These are phyloP conservation scores for Boletus speciosus DNA, from an alignment of 768 basidiomycete genomes.

Conservation along the genomic window DNA sequence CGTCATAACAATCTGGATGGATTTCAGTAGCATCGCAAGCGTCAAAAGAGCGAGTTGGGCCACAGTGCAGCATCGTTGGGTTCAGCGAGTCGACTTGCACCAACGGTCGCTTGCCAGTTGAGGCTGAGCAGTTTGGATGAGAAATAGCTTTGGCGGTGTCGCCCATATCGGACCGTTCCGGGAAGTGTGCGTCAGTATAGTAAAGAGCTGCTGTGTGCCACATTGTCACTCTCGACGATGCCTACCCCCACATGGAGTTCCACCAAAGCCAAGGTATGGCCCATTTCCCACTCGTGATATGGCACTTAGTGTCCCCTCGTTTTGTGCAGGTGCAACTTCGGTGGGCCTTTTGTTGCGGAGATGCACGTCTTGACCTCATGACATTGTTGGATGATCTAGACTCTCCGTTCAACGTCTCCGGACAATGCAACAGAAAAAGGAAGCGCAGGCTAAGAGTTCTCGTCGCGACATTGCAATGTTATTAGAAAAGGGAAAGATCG, in stretches of 20 bases:
- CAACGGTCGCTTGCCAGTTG: too few relatives aligned
- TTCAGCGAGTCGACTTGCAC: not conserved
- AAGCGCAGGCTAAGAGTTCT: slow-evolving; percentile 71
- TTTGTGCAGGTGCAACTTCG: slow-evolving; percentile 44
- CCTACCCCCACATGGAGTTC: slow-evolving; percentile 49
- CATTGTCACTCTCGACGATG: slow-evolving; percentile 16
- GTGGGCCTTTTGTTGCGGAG: slow-evolving; percentile 25
- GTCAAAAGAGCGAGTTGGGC: not conserved
- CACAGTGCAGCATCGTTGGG: not conserved
- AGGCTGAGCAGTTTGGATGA: not conserved
- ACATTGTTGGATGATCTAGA: slow-evolving; percentile 36
- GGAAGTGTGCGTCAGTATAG: not conserved
- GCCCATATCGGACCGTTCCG: slow-evolving; percentile 15
- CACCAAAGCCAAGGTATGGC: slow-evolving; percentile 55
- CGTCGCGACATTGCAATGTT: slow-evolving; percentile 80
- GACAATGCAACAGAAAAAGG: slow-evolving; percentile 89
- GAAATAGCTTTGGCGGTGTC: not conserved
- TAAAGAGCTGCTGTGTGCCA: not conserved
- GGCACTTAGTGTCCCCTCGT: not conserved
- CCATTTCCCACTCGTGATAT: not conserved
- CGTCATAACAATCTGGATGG: too few relatives aligned
- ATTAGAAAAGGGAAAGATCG: slow-evolving; percentile 74
- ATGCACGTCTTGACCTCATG: not conserved
- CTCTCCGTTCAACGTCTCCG: slow-evolving; percentile 82
- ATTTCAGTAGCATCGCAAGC: not conserved